These are phyloP conservation scores for Teunomyces gatunensis DNA, from an alignment of 805 yeast species.

Conservation along the genomic window DNA sequence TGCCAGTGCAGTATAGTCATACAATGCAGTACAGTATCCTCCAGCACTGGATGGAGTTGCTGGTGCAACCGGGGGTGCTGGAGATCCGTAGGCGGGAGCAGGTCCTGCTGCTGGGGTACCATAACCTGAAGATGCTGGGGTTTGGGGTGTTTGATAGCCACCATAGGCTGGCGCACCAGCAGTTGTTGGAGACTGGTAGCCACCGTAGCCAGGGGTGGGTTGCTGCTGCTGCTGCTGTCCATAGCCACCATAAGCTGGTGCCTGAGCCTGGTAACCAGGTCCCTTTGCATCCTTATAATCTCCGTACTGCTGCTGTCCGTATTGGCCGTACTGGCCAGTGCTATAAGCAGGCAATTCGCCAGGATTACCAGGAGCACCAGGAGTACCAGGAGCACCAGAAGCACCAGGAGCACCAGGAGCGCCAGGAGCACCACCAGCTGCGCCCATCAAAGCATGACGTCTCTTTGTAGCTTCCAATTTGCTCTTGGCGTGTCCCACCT, in stretches of 20 bases:
- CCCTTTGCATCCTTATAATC: slow-evolving; percentile 18
- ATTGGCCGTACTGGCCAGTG: slow-evolving; percentile 17
- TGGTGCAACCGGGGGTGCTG: slow-evolving; percentile 14
- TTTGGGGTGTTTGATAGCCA: slow-evolving; percentile 7
- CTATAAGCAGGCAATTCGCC: slow-evolving; percentile 12
- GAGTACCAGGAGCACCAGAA: slow-evolving; percentile 9
- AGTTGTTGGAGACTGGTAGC: slow-evolving; percentile 10
- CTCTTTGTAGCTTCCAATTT: slow-evolving; percentile 82
- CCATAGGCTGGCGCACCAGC: slow-evolving; percentile 11
- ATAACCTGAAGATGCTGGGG: slow-evolving; percentile 14
- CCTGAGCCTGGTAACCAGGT: slow-evolving; percentile 10
- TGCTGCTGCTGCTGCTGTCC: slow-evolving; percentile 10
- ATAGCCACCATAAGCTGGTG: slow-evolving; percentile 15
- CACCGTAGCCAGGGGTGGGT: slow-evolving; percentile 13
- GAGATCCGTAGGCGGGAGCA: slow-evolving; percentile 25
- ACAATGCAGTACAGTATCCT: slow-evolving; percentile 76
- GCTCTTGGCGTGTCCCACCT: slow-evolving; percentile 80
- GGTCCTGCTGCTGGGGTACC: slow-evolving; percentile 11
- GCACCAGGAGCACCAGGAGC: slow-evolving; percentile 5
- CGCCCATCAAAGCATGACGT: slow-evolving; percentile 52
- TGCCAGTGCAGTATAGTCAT: slow-evolving; percentile 91
- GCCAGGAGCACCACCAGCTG: slow-evolving; percentile 20
- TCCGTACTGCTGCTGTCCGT: slow-evolving; percentile 21
- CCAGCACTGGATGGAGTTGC: slow-evolving; percentile 29
- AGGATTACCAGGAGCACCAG: slow-evolving; percentile 11